These are phyloP conservation scores for Trichocomaceae sp. DNA, from an alignment of 2,329 filamentous ascomycete genomes.

Conservation along the genomic window DNA sequence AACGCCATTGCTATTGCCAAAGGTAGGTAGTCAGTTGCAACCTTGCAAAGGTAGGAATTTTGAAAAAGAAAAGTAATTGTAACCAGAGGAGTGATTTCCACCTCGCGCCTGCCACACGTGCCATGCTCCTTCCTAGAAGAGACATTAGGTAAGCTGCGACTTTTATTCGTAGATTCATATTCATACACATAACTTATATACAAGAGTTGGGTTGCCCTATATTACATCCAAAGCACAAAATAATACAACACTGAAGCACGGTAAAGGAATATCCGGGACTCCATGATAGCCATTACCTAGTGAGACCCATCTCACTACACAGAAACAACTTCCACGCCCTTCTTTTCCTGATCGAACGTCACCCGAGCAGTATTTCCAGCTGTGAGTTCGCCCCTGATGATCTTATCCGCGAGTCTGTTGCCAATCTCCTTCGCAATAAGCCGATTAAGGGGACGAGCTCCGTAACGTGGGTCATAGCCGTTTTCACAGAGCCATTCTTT, in stretches of 20 bases:
- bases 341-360: conserved; percentile 56
- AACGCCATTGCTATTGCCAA: conserved; percentile 12
- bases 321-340: conserved; percentile 49
- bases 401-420: conserved; percentile 81
- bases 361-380: conserved; percentile 68
- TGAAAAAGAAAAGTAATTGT: not conserved
- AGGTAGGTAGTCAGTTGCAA: not conserved
- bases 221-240: not conserved
- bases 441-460: conserved; percentile 82
- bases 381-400: conserved; percentile 78
- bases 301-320: conserved; percentile 2
- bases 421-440: conserved; percentile 86
- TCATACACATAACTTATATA: not conserved
- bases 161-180: not conserved
- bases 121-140: not conserved
- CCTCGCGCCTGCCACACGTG: not conserved
- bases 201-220: conserved; percentile 3
- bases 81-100: not conserved
- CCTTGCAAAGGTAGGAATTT: not conserved
- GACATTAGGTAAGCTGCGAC: not conserved
- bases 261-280: not conserved
- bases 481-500: conserved; percentile 81
- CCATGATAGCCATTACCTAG: conserved; percentile 1
- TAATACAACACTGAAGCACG: not conserved
- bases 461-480: conserved; percentile 87